Percentiles rank a stretch among this genome's conserved stretches.
Conservation (phyloP, 495 filamentous ascomycete species). For the Beverwykella pulmonaria region DNA sequence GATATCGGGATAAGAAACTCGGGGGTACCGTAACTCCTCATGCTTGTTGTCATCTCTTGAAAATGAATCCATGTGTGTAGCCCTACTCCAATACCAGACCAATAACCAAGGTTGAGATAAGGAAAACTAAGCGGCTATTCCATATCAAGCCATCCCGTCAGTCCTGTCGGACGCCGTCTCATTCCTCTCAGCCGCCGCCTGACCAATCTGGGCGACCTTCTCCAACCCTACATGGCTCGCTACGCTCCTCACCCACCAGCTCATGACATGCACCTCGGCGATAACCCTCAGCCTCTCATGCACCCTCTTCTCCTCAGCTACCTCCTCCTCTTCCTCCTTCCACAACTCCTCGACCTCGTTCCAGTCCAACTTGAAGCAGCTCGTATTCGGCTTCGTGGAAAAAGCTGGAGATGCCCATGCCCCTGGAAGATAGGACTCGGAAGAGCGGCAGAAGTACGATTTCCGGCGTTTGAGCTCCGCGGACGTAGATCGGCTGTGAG, state of each 20-base stretch:
- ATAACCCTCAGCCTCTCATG: not conserved
- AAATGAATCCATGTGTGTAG: no score
- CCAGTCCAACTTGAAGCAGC: conserved; percentile 5
- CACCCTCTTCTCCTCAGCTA: conserved; percentile 1
- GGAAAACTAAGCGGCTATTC: not conserved
- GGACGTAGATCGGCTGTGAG: not conserved
- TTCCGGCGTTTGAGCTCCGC: conserved; percentile 1
- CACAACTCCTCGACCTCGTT: not conserved
- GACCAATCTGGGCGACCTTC: not conserved
- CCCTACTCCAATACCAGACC: no score
- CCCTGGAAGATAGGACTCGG: not conserved
- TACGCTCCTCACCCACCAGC: conserved; percentile 3
- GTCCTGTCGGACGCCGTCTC: not conserved
- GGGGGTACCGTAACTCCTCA: no score
- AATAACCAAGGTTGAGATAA: no score
- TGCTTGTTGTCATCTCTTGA: no score
- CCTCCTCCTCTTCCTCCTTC: not conserved
- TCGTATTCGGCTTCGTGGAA: conserved; percentile 6
- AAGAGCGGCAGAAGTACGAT: not conserved
- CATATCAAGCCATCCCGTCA: not conserved
- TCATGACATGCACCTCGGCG: not conserved
- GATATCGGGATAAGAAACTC: no score
- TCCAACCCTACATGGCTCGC: not conserved
- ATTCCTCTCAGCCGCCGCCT: not conserved
- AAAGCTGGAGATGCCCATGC: conserved; percentile 3